Evolutionary conservation across 495 filamentous ascomycete species (phyloP).

Genomic region (Clavariopsis aquatica): DNA sequence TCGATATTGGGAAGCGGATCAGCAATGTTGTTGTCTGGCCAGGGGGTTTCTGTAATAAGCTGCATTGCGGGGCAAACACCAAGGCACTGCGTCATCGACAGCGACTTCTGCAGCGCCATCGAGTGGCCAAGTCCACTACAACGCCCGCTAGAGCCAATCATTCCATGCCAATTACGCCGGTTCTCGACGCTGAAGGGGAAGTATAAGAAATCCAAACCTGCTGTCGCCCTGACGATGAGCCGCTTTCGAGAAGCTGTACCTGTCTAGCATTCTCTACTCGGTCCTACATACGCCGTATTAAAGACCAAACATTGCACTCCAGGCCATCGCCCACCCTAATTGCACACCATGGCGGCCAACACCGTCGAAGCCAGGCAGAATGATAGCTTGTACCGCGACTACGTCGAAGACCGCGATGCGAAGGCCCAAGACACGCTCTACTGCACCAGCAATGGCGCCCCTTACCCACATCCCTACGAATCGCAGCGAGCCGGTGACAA

Average conservation of each 20-base stretch:
- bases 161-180: neutral
- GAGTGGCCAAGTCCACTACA: neutral
- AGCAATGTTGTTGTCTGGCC: constrained; percentile 5
- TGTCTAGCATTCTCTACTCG: neutral
- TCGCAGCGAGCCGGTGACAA: constrained; percentile 60
- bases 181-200: neutral
- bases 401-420: constrained; percentile 52
- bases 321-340: neutral
- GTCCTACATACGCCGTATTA: neutral
- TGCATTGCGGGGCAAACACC: neutral
- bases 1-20: too few species aligned
- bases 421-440: constrained; percentile 52
- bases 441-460: constrained; percentile 54
- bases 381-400: constrained; percentile 46
- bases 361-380: constrained; percentile 31
- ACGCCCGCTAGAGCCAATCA: neutral
- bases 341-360: constrained; percentile 14
- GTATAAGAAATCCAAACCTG: neutral
- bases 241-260: neutral
- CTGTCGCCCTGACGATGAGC: neutral
- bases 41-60: neutral
- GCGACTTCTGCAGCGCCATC: neutral
- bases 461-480: constrained; percentile 49
- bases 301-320: neutral
- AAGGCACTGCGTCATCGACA: neutral